Base-by-base conservation (phyloP, 2,329 filamentous ascomycete genomes). In the Aspergillus hiratsukae region DNA sequence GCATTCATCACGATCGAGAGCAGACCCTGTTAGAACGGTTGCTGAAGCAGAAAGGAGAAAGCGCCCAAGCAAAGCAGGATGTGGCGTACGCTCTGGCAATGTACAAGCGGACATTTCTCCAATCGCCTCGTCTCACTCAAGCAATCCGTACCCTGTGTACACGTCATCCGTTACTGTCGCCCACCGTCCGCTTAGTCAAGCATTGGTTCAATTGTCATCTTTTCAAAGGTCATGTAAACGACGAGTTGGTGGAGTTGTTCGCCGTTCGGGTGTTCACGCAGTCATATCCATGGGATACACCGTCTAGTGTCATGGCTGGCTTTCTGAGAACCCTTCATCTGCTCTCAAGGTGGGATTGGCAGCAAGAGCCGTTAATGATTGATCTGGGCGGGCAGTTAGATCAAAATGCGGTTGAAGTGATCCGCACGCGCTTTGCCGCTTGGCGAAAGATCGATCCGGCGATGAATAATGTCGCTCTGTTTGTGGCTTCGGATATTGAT, bases 311-410 rank as follows among this genome's bases (percentile, higher is more conserved):
- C 9, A 86, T 86, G 64, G 87, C 88, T 0, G 94, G 90, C 4
- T 93, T 99, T 69, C 75, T 96, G 28, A 86, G 92, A 23, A 89
- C 90, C 0, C 78, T 99, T 1, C 78, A 87, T 31, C 88, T 93
- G 71, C 79, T 99, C 14, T 85, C 91, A 1, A 82, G 86, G 45
- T 99, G 94, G 91, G 91, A 97, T 71, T 99, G 94, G 94, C 85
- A 89, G 28, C 80, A 86, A 7, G 87, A 91, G 53, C 89, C 94
- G 1, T 79, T 97, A 31, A 80, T 96, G 35, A 81, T 97, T 27
- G 91, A 97, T 71, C 82, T 90, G 27, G 82, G 85, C 25, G 71
- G 69, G 10, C 82, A 85, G 14, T 80, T 95, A 67, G 82, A 83
- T 7, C 73, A 78, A 7, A 77, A 83, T 10, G 84, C 88, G 29